Evolutionary conservation across 768 basidiomycete species (phyloP).

Genomic region (Hericium rajendrae): DNA sequence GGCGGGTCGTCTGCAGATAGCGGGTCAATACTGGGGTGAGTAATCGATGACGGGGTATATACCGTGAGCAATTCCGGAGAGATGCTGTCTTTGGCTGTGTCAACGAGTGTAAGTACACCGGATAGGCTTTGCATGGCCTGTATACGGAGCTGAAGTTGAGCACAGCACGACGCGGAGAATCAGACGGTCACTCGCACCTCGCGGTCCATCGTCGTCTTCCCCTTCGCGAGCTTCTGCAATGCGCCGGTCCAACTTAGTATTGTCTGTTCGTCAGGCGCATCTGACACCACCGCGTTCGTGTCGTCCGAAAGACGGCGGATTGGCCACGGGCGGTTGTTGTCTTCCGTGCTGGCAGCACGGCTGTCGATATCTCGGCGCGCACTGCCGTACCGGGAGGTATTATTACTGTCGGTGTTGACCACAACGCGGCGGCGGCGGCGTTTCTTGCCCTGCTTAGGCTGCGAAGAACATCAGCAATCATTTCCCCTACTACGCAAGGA

Average conservation of each 20-base stretch:
- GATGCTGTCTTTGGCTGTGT: not conserved
- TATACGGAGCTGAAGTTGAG: too few relatives aligned
- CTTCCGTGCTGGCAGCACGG: not conserved
- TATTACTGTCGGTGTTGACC: too few relatives aligned
- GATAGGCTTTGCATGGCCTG: not conserved
- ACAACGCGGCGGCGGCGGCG: too few relatives aligned
- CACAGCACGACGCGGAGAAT: not conserved
- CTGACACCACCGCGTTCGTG: not conserved
- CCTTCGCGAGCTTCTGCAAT: not conserved
- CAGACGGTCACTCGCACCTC: not conserved
- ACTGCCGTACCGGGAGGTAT: too few relatives aligned
- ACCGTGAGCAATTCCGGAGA: not conserved
- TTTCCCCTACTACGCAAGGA: not conserved
- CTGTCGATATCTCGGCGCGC: too few relatives aligned
- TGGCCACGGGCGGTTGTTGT: not conserved
- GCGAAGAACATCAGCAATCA: too few relatives aligned
- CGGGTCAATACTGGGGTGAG: not conserved
- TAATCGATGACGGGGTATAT: not conserved
- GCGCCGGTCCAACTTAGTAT: not conserved
- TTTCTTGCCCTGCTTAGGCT: too few relatives aligned
- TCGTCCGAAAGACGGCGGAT: not conserved
- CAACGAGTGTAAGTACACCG: not conserved
- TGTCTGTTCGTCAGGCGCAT: not conserved
- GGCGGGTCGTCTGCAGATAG: not conserved
- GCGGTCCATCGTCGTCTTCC: not conserved